Base-by-base conservation (phyloP, 2,329 filamentous ascomycete species). In the Dactylonectria macrodidyma region DNA sequence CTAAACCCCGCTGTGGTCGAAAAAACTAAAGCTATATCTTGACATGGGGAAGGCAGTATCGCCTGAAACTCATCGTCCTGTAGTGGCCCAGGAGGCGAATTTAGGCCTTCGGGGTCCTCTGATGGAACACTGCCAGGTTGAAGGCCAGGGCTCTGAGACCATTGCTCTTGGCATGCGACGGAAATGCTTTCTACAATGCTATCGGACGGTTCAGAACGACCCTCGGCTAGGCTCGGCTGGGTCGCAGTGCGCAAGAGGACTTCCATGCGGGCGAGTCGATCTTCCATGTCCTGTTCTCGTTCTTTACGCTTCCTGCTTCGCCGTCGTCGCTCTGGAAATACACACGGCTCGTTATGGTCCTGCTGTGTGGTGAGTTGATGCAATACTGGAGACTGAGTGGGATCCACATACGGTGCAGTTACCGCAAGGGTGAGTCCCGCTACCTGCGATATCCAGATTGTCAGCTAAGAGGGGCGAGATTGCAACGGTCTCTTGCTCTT, bases 261-360 rank as follows among this genome's bases (percentile, higher is more conserved):
- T n/a, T 54, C 48, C 58, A 61, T 61, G 16, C 58, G 58, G 3
- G 58, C 58, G 8, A 61, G 34, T 16, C 58, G 34, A 46, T 61
- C 47, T 36, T 61, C 58, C 58, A 61, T 61, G 6, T 61, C 58
- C 22, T 61, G 58, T 19, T 61, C 58, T 22, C 48, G 22, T 38
- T 61, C 58, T 33, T 61, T 61, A 10, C 58, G 58, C 36, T 61
- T 61, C 14, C 48, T 52, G 16, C 51, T 61, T n/a, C 58, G 24
- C 14, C 58, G 50, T n/a, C 58, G 58, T 26, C 58, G 38, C 22
- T 61, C 58, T 30, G 58, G 58, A n/a, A 61, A 61, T 22, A 60
- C 48, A 24, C 58, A 61, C 7, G 36, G 58, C 19, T 61, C 58
- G 26, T 61, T 61, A 24, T 61, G 58, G 34, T 61, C 58, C 58